Base-by-base conservation (phyloP, 345 rosid genomes). In the Aurinia saxatilis region DNA sequence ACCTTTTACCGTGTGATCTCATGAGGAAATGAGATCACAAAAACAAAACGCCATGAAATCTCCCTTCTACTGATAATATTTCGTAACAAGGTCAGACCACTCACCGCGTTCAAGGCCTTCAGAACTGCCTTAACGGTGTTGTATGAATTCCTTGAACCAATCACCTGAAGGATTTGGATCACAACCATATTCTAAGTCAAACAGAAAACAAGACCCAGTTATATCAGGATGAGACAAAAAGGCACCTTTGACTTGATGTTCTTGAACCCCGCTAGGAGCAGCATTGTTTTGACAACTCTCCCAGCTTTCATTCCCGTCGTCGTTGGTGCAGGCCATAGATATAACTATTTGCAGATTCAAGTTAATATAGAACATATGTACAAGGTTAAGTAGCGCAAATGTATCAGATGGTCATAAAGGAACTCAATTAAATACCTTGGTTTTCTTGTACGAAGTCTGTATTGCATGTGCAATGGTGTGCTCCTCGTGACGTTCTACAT, bases 401-500 rank as follows among this genome's bases (percentile, higher is more conserved):
- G 36, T 6, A 70, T 57, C 35, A 57, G 19, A 21, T 21, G 25
- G 55, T 36, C 34, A 59, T 11, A 63, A 17, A 6, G 25, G 38
- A 37, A 13, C 37, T 39, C 7, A 33, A 29, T 42, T 19, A 46
- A 9, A 42, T 66, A 90, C 97, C 95, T 93, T 93, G n/a, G 97
- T 93, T 81, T 87, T 90, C 85, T 93, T 87, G 66, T 80, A 90
- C 39, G 78, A 9, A 36, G 95, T 84, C 60, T 85, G 93, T 54
- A 93, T 50, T 23, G 97, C 90, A 50, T 93, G 97, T 4, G 97
- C 96, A 73, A 93, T 87, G n/a, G 99, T 93, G 76, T 93, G 97
- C 50, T 84, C 93, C 72, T 93, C 95, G 8, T 93, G 95, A 17
- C 95, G 84, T 64, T 93, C 99, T 44, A 93, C 55, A 10, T 81